Base-by-base conservation (phyloP, 2,329 filamentous ascomycete species). In the Neonectria ditissima region DNA sequence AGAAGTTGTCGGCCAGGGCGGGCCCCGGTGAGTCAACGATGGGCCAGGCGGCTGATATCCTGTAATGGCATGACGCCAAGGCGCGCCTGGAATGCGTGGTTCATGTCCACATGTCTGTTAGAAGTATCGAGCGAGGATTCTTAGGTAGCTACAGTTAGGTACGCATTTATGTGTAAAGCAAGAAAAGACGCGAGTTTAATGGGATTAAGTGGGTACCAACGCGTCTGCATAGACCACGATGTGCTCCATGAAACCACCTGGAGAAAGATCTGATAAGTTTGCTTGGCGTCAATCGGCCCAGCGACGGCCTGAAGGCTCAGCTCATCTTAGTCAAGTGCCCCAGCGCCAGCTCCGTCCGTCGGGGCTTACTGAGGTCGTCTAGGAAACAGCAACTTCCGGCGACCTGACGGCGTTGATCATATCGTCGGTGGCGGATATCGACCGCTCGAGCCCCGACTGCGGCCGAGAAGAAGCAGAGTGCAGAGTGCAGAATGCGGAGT, bases 231-330 rank as follows among this genome's bases (percentile, higher is more conserved):
- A 44, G 54, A 55, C 59, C 43, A 34, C 11, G n/a, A 55, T 60
- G 50, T 37, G 51, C 54, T 34, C 48, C 8, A 18, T 59, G 53
- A 69, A 65, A 69, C 32, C 60, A 28, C 58, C 53, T 18, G 54
- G 13, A 61, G 58, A 18, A 56, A 45, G 69, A 73, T 73, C 71
- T 71, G 71, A 73, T 73, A 73, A 73, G 6, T 65, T 58, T 55
- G 28, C 71, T 73, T 73, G 69, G 71, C 71, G 60, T 57, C 58
- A 44, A 68, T 71, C 55, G 67, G 63, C 68, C 63, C 47, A 65
- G 70, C 37, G 59, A 62, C 62, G 34, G 56, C 37, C 62, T 61
- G 59, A 62, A 56, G 54, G 56, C 51, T 67, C 62, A 61, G 65
- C 37, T 41, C 34, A 50, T 22, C 55, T 47, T 18, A 32, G 47